These are phyloP conservation scores for Ceratocystis harringtonii DNA, from an alignment of 2,329 filamentous ascomycete genomes.

Conservation along the genomic window DNA sequence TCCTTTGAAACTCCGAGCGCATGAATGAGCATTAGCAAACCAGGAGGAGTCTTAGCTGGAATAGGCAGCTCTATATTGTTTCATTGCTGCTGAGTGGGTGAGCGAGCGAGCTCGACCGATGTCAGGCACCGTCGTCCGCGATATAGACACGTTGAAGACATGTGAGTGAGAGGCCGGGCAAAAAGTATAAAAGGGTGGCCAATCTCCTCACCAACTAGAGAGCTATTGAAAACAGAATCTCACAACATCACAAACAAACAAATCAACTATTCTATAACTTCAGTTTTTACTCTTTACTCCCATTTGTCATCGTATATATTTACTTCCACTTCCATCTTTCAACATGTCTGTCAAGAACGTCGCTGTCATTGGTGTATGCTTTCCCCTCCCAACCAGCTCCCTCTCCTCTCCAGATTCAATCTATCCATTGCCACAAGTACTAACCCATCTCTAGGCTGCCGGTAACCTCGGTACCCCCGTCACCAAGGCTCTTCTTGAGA, in stretches of 20 bases:
- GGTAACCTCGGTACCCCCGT: constrained; percentile 29
- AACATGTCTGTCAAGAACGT: constrained; percentile 25
- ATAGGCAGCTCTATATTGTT: not conserved
- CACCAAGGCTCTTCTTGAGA: constrained; percentile 26
- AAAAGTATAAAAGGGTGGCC: not conserved
- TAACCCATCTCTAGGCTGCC: constrained; percentile 19
- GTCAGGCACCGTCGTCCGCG: not conserved
- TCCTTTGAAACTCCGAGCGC: not conserved
- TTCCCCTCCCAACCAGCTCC: not conserved
- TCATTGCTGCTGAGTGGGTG: not conserved
- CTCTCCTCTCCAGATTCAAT: not conserved
- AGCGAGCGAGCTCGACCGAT: not conserved
- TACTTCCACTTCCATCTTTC: not conserved
- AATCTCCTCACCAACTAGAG: not conserved
- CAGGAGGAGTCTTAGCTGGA: not conserved
- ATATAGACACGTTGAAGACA: not conserved
- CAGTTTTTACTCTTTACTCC: not conserved
- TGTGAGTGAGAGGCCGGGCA: not conserved
- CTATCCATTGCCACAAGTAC: not conserved
- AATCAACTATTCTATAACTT: not conserved
- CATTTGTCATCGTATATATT: not conserved
- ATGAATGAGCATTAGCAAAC: not conserved
- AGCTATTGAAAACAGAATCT: not conserved
- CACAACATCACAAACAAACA: not conserved
- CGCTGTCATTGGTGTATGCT: constrained; percentile 25